These are phyloP conservation scores for Starmerella floricola DNA, from an alignment of 805 yeast species.

Conservation along the genomic window DNA sequence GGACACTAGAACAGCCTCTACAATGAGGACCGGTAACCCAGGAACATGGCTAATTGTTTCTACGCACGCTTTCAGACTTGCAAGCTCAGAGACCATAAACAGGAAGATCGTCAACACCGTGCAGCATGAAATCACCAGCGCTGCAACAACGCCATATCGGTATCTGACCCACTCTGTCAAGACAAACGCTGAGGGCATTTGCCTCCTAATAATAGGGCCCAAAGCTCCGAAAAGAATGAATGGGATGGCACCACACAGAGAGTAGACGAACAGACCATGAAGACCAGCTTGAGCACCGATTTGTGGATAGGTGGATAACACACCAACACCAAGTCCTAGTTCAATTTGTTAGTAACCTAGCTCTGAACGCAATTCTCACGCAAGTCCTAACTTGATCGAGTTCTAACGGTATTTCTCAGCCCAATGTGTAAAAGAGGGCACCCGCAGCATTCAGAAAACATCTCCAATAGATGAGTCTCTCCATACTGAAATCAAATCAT, in stretches of 20 bases:
- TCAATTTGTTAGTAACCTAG: constrained; percentile 8
- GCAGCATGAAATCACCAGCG: constrained; percentile 64
- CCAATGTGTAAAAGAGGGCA: constrained; percentile 21
- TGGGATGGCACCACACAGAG: constrained; percentile 70
- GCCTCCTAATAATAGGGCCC: constrained; percentile 68
- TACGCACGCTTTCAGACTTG: constrained; percentile 67
- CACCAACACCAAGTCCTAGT: constrained; percentile 81
- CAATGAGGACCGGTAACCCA: constrained; percentile 69
- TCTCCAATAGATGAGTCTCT: no score
- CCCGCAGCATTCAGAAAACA: constrained; percentile 20
- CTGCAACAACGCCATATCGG: constrained; percentile 64
- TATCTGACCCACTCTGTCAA: constrained; percentile 89
- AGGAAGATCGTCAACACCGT: constrained; percentile 75
- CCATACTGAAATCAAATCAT: no score
- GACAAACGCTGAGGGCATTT: constrained; percentile 83
- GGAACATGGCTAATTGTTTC: constrained; percentile 65
- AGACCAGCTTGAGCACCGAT: constrained; percentile 78
- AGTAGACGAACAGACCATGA: constrained; percentile 75
- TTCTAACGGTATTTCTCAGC: constrained; percentile 69
- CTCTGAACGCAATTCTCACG: constrained; percentile 49
- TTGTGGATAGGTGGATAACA: constrained; percentile 72
- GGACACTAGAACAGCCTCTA: constrained; percentile 80
- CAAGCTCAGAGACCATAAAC: constrained; percentile 76
- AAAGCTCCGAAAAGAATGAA: constrained; percentile 65
- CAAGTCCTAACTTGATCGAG: constrained; percentile 77